A percentile compares a stretch with the other conserved stretches of the same genome.
Conservation (phyloP, 441 rosid species). For the Theobroma grandiflorum region DNA sequence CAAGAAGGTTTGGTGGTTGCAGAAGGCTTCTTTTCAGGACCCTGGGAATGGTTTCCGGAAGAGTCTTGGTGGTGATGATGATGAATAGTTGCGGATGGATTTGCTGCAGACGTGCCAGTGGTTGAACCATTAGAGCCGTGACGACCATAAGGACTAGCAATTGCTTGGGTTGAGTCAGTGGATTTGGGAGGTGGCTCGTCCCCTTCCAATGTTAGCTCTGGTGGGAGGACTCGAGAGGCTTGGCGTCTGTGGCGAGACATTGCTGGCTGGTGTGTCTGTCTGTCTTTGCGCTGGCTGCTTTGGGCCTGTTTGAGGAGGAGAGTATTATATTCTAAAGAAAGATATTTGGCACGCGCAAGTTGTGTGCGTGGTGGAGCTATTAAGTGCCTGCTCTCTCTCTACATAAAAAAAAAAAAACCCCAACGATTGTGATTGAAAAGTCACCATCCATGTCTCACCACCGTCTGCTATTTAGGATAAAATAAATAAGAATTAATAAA, state of each 20-base stretch:
- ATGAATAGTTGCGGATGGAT: background rate
- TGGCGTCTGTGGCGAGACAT: slow-evolving; percentile 29
- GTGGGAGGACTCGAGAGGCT: slow-evolving; percentile 27
- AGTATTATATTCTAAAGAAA: background rate
- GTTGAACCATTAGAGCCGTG: background rate
- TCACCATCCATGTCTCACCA: background rate
- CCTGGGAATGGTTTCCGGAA: background rate
- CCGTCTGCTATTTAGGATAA: no score
- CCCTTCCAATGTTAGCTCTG: background rate
- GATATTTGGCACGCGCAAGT: background rate
- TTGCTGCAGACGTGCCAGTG: background rate
- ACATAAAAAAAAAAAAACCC: background rate
- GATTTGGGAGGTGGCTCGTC: slow-evolving; percentile 22
- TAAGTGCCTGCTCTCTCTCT: background rate
- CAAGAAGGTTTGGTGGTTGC: slow-evolving; percentile 12
- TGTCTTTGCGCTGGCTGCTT: background rate
- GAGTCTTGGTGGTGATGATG: background rate
- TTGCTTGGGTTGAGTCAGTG: background rate
- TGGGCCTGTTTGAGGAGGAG: background rate
- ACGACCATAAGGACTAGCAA: background rate
- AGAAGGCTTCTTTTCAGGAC: slow-evolving; percentile 13
- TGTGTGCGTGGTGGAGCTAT: background rate
- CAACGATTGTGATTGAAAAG: background rate
- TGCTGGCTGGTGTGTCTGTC: background rate
- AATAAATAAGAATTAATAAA: no score